Conservation (phyloP, 306 rosid species). For the Fagus sylvatica region DNA sequence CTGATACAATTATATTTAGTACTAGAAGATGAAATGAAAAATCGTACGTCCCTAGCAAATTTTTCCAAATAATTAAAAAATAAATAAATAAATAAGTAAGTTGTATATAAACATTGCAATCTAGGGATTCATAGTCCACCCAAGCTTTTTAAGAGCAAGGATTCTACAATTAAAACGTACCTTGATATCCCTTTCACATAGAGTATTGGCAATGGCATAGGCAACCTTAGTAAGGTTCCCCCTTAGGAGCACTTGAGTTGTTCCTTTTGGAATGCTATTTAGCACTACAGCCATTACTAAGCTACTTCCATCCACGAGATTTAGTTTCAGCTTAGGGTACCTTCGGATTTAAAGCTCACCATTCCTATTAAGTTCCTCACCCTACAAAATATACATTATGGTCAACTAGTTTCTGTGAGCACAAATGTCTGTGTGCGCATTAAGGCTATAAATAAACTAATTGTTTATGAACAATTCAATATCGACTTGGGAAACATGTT, state of each 20-base stretch:
- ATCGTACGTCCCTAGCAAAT: no score
- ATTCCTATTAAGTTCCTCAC: slow-evolving; percentile 35
- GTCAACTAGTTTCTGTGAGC: no score
- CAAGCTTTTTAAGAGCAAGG: no score
- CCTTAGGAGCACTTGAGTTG: slow-evolving; percentile 41
- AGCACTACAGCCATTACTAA: slow-evolving; percentile 34
- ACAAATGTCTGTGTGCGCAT: no score
- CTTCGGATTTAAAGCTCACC: slow-evolving; percentile 34
- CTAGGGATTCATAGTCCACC: no score
- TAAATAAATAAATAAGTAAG: no score
- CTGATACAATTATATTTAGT: slow-evolving; percentile 24
- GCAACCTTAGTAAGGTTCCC: slow-evolving; percentile 47
- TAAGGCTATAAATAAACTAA: no score
- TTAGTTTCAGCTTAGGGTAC: slow-evolving; percentile 34
- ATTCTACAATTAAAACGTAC: slow-evolving; percentile 1
- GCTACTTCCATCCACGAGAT: slow-evolving; percentile 49
- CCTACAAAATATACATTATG: slow-evolving; percentile 18
- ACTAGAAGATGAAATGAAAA: background rate
- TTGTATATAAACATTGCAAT: no score
- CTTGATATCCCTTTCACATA: slow-evolving; percentile 35
- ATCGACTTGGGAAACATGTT: no score
- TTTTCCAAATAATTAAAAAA: no score
- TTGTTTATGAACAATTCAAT: no score
- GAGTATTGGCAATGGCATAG: slow-evolving; percentile 27
- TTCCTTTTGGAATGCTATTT: slow-evolving; percentile 38